Evolutionary conservation across 257 asterid genomes (phyloP).

Genomic region (Salvia rosmarinus): DNA sequence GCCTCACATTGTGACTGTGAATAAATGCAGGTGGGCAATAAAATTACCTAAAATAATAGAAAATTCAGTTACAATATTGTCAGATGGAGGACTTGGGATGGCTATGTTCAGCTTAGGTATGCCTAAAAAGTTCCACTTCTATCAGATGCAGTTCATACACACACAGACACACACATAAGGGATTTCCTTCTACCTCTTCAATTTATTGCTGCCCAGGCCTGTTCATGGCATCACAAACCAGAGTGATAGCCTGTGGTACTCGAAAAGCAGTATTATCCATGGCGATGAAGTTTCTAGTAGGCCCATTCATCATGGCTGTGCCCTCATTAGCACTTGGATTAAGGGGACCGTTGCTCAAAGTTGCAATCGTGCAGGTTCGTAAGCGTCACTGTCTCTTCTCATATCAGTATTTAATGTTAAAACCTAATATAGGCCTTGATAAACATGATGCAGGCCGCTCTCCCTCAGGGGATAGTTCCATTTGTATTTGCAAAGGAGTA

Average conservation of each 20-base stretch:
- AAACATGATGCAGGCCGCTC: constrained; percentile 76
- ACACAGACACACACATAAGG: neutral
- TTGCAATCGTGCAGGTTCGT: constrained; percentile 84
- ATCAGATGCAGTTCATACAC: constrained; percentile 22
- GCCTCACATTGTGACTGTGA: constrained; percentile 27
- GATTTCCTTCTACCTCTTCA: constrained; percentile 25
- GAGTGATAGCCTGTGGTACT: constrained; percentile 74
- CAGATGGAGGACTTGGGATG: constrained; percentile 98
- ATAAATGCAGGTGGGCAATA: constrained; percentile 61
- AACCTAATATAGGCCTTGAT: constrained; percentile 20
- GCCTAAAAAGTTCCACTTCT: constrained; percentile 28
- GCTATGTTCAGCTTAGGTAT: constrained; percentile 97
- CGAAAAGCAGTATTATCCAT: constrained; percentile 64
- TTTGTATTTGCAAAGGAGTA: constrained; percentile 94
- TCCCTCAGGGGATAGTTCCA: constrained; percentile 95
- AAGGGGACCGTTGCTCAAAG: constrained; percentile 65
- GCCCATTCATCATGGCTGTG: constrained; percentile 75
- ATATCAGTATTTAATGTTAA: neutral
- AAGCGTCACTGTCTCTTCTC: neutral
- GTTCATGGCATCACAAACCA: constrained; percentile 85
- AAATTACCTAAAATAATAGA: constrained; percentile 65
- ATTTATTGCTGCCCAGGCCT: constrained; percentile 57
- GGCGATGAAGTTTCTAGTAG: constrained; percentile 67
- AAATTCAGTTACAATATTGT: constrained; percentile 58
- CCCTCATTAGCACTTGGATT: constrained; percentile 68